Conservation (phyloP, 176 grass and related monocot genomes). For the Oryza rufipogon region DNA sequence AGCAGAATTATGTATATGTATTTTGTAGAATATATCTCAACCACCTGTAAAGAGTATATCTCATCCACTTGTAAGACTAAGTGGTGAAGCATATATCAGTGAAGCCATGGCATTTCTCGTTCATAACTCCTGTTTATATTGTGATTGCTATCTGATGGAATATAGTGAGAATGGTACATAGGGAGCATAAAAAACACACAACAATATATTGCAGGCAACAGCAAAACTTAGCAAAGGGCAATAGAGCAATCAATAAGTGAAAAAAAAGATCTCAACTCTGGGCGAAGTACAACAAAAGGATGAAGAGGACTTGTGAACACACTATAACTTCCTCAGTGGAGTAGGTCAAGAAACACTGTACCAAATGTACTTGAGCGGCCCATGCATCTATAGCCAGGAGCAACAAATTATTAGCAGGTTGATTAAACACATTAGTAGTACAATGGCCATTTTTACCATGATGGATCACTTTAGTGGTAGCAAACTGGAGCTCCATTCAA, state of each 20-base stretch:
- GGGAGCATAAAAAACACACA: neutral
- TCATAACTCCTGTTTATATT: neutral
- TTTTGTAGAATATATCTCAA: constrained; percentile 27
- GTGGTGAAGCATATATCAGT: constrained; percentile 38
- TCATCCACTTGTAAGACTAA: constrained; percentile 52
- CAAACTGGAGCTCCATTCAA: constrained; percentile 31
- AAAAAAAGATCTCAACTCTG: neutral
- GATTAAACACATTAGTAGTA: constrained; percentile 28
- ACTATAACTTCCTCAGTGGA: neutral
- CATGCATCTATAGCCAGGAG: neutral
- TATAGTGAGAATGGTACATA: neutral
- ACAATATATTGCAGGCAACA: neutral
- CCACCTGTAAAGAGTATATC: constrained; percentile 45
- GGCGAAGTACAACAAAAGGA: constrained; percentile 6
- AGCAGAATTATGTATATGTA: constrained; percentile 28
- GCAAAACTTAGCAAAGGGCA: constrained; percentile 17
- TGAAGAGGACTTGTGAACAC: neutral
- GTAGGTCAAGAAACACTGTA: neutral
- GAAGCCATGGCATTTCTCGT: neutral
- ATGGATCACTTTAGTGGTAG: constrained; percentile 13
- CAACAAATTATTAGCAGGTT: constrained; percentile 21
- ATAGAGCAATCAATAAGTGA: neutral
- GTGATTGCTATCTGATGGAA: constrained; percentile 16
- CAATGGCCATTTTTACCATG: constrained; percentile 14
- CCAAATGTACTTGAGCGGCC: constrained; percentile 14